Evolutionary conservation across 441 rosid species (phyloP).

Genomic region (Jatropha multifida): DNA sequence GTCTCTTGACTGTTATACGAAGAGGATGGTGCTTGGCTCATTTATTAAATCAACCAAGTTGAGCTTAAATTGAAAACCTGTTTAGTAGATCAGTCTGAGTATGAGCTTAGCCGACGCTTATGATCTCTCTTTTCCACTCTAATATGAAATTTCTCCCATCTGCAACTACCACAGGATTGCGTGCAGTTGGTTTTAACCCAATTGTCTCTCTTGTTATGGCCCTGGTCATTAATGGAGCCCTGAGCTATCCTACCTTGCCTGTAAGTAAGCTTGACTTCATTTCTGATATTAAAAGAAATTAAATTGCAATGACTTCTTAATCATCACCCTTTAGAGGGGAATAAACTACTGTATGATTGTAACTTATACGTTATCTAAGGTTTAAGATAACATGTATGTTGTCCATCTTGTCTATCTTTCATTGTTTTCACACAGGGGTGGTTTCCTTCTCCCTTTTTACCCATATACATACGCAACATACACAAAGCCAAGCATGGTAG

Average conservation of each 20-base stretch:
- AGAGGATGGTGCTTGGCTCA: too few species aligned
- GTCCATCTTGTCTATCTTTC: not conserved
- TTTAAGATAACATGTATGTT: not conserved
- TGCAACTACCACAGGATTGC: slow-evolving; percentile 42
- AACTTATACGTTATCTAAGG: not conserved
- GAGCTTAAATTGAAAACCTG: too few species aligned
- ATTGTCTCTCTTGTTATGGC: slow-evolving; percentile 52
- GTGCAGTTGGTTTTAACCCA: slow-evolving; percentile 62
- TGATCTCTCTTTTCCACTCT: not conserved
- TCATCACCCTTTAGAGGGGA: not conserved
- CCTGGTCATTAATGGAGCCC: slow-evolving; percentile 36
- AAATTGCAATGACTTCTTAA: not conserved
- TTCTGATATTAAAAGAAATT: not conserved
- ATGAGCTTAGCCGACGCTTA: too few species aligned
- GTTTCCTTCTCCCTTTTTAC: slow-evolving; percentile 75
- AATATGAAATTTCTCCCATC: not conserved
- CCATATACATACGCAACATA: slow-evolving; percentile 66
- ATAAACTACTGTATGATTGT: not conserved
- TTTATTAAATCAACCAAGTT: too few species aligned
- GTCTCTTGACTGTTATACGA: too few species aligned
- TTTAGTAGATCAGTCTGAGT: too few species aligned
- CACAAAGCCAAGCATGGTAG: slow-evolving; percentile 84
- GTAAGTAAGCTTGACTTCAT: slow-evolving; percentile 35
- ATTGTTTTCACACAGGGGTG: slow-evolving; percentile 48
- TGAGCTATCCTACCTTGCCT: slow-evolving; percentile 68